These are phyloP conservation scores for Myxozyma sirexii DNA, from an alignment of 805 yeast genomes.

Conservation along the genomic window DNA sequence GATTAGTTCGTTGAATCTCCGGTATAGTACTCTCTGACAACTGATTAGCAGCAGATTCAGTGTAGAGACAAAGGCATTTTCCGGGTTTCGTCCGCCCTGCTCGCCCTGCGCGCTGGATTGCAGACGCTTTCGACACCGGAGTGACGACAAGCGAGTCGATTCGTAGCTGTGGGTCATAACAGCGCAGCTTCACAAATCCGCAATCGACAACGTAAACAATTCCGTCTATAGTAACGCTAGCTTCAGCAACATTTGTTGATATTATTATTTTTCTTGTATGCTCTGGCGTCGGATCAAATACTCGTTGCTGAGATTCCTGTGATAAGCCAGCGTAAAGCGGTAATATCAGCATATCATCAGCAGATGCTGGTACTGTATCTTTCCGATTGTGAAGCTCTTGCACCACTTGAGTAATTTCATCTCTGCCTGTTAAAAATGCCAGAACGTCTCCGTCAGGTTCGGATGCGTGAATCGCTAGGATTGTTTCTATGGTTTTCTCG, in stretches of 20 bases:
- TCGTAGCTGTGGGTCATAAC: constrained; percentile 72
- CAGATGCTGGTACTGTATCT: constrained; percentile 55
- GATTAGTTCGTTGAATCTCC: constrained; percentile 77
- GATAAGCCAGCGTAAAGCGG: constrained; percentile 81
- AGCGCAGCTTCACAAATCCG: constrained; percentile 75
- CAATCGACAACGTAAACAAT: constrained; percentile 75
- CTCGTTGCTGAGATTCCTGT: constrained; percentile 64
- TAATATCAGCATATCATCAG: constrained; percentile 57
- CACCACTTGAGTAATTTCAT: constrained; percentile 72
- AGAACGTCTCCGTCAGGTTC: constrained; percentile 90
- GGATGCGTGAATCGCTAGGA: constrained; percentile 73
- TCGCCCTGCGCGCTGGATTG: constrained; percentile 77
- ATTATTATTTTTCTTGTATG: constrained; percentile 69
- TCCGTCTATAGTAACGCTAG: constrained; percentile 84
- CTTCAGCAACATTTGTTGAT: constrained; percentile 87
- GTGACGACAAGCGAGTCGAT: constrained; percentile 71
- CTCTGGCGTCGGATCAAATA: constrained; percentile 55
- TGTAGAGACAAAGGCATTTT: constrained; percentile 65
- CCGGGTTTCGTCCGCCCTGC: constrained; percentile 85
- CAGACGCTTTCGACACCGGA: constrained; percentile 78
- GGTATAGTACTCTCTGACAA: constrained; percentile 69
- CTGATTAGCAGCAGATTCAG: constrained; percentile 47
- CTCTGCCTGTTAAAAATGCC: constrained; percentile 88
- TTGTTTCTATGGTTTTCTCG: constrained; percentile 71
- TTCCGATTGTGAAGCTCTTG: constrained; percentile 50